Evolutionary conservation across 352 stramenopile genomes (phyloP).

Genomic region (Blastocystis sp.): DNA sequence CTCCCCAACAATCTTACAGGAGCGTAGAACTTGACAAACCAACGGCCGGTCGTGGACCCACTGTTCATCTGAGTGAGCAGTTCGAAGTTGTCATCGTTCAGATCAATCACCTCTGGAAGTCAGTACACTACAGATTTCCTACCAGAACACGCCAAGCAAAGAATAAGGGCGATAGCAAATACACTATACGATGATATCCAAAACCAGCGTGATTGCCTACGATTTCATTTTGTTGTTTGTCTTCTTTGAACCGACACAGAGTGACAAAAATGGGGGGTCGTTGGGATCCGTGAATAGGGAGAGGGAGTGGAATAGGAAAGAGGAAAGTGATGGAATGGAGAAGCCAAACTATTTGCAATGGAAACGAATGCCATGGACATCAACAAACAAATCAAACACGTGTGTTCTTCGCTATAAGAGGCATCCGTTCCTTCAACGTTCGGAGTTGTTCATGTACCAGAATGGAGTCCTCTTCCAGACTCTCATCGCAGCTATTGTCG

Average conservation of each 20-base stretch:
- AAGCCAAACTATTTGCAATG: no score
- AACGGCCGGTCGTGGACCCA: conserved; percentile 44
- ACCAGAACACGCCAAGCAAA: not conserved
- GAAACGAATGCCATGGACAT: no score
- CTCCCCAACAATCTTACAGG: not conserved
- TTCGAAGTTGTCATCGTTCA: conserved; percentile 55
- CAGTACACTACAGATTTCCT: not conserved
- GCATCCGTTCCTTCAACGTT: not conserved
- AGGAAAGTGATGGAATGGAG: no score
- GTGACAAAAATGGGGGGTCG: no score
- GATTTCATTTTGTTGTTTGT: no score
- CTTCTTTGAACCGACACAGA: no score
- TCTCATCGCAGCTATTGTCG: not conserved
- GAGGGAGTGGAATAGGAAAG: no score
- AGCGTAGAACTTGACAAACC: conserved; percentile 56
- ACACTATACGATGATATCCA: not conserved
- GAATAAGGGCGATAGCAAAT: not conserved
- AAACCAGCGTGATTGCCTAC: no score
- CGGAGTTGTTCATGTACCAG: not conserved
- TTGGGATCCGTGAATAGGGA: no score
- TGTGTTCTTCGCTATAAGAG: not conserved
- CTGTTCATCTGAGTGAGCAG: conserved; percentile 20
- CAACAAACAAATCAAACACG: not conserved
- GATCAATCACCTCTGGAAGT: conserved; percentile 24
- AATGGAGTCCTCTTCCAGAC: not conserved